phyloP scores from a whole-genome alignment of 805 yeast species.

The Suhomyces sp. region DNA sequence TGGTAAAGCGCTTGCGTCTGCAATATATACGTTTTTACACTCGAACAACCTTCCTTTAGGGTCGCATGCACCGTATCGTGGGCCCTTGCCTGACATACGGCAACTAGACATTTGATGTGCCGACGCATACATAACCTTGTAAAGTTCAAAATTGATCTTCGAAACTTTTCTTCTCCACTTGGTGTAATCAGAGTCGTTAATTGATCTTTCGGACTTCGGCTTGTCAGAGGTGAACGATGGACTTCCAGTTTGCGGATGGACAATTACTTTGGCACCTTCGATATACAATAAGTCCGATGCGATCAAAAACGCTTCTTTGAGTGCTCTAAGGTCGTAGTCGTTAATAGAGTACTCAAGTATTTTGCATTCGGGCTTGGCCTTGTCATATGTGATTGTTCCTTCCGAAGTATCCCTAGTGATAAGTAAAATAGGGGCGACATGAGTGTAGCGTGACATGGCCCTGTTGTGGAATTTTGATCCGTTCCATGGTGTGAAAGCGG shows the following conservation, averaged over 20 bases:
- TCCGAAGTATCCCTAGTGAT: slow-evolving; percentile 17
- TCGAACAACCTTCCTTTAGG: slow-evolving; percentile 20
- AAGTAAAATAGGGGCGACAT: slow-evolving; percentile 13
- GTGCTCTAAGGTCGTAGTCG: slow-evolving; percentile 12
- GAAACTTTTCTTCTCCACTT: slow-evolving; percentile 12
- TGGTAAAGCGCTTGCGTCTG: slow-evolving; percentile 25
- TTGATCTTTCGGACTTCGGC: slow-evolving; percentile 14
- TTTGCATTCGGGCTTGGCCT: slow-evolving; percentile 9
- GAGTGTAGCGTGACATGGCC: slow-evolving; percentile 14
- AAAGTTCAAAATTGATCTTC: slow-evolving; percentile 8
- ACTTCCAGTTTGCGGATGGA: slow-evolving; percentile 11
- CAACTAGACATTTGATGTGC: slow-evolving; percentile 28
- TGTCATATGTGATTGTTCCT: slow-evolving; percentile 15
- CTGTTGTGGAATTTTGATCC: slow-evolving; percentile 11
- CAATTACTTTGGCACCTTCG: slow-evolving; percentile 20
- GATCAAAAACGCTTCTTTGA: slow-evolving; percentile 12
- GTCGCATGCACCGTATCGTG: slow-evolving; percentile 24
- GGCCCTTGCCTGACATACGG: slow-evolving; percentile 25
- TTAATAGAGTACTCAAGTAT: slow-evolving; percentile 15
- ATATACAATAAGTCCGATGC: slow-evolving; percentile 19
- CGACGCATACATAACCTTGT: slow-evolving; percentile 15
- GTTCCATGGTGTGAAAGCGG: slow-evolving; percentile 15
- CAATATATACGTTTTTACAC: slow-evolving; percentile 23
- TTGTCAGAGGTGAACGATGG: slow-evolving; percentile 12
- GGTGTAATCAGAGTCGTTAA: slow-evolving; percentile 16